Evolutionary conservation across 2,329 filamentous ascomycete species (phyloP), one percentile per base, ranked within the genome.

Genomic region (Daldinia sp.): DNA sequence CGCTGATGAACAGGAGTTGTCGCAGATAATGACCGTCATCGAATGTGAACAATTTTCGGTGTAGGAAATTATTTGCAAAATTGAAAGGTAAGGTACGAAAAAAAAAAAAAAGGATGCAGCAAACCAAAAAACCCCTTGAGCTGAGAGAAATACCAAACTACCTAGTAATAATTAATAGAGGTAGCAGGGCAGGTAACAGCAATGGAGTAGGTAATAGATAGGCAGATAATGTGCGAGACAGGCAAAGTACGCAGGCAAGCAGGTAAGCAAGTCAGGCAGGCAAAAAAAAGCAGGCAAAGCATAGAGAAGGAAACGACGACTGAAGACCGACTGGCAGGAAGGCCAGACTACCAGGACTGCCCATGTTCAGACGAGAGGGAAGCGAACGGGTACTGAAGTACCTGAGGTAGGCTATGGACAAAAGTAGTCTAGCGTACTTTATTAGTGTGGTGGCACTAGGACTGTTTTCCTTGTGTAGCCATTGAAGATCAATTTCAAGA

Each of bases 401-500:
- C 45, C 41, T 58, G 34, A 62, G 17, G 58, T 52, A 65, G 58
- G 58, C 61, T 67, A 65, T 49, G 48, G n/a, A 39, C 62, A 15
- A 34, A 55, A 58, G 52, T 55, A 57, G 65, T 10, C 56, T 67
- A 67, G 65, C 21, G 51, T 19, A 1, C 6, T 35, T 8, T 52
- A 37, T 47, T 67, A 67, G 65, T 66, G 65, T 66, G 63, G 65
- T 68, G 37, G 27, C 65, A 68, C 65, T 63, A 68, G 65, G 63
- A 68, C 65, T 68, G 52, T 61, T 68, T 66, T 64, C 61, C 65
- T 63, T 66, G 65, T 61, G 65, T 57, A 63, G 63, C 63, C 65
- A 66, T 61, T 59, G 62, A 68, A 60, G 63, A 68, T 68, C 65
- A 68, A 66, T 66, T 68, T 68, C 53, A 45, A 61, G 59, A 65